Evolutionary conservation across 495 filamentous ascomycete genomes (phyloP).

Genomic region (Aspergillus affinis): DNA sequence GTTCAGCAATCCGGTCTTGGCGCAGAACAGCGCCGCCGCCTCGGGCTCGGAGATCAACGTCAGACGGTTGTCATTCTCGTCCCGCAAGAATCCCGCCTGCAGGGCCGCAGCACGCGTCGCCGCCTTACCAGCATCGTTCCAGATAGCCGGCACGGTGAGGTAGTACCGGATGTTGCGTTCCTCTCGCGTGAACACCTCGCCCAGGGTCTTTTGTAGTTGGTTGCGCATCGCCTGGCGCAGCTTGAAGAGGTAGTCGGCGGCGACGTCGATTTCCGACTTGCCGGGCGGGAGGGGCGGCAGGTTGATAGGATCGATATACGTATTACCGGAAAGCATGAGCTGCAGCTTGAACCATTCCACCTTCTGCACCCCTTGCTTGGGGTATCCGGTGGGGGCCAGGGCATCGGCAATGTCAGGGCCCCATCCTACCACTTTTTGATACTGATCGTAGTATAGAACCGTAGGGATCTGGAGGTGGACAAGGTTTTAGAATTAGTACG

Average conservation of each 20-base stretch:
- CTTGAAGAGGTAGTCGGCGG: conserved; percentile 78
- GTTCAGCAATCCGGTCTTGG: conserved; percentile 74
- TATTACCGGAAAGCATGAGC: conserved; percentile 78
- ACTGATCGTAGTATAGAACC: conserved; percentile 79
- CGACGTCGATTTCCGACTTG: conserved; percentile 79
- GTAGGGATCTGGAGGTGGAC: conserved; percentile 67
- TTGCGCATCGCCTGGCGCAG: conserved; percentile 74
- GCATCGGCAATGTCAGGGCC: conserved; percentile 79
- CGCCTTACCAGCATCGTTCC: conserved; percentile 80
- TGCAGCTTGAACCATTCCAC: conserved; percentile 86
- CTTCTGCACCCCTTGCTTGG: conserved; percentile 77
- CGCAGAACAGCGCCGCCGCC: conserved; percentile 76
- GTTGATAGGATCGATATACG: conserved; percentile 81
- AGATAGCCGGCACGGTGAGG: conserved; percentile 75
- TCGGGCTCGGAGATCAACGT: conserved; percentile 77
- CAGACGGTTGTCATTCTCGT: conserved; percentile 74
- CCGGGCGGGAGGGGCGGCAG: conserved; percentile 73
- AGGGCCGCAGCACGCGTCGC: conserved; percentile 75
- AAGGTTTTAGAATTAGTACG: conserved; percentile 10
- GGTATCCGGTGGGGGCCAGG: conserved; percentile 74
- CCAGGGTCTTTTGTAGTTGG: conserved; percentile 72
- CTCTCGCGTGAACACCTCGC: conserved; percentile 75
- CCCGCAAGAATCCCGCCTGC: conserved; percentile 72
- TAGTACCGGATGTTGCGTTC: conserved; percentile 78
- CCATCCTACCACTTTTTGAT: conserved; percentile 81